A percentile compares a stretch with the other conserved stretches of the same genome.
These are phyloP conservation scores for Penicillium capsulatum DNA, from an alignment of 2,329 filamentous ascomycete species.

Conservation along the genomic window DNA sequence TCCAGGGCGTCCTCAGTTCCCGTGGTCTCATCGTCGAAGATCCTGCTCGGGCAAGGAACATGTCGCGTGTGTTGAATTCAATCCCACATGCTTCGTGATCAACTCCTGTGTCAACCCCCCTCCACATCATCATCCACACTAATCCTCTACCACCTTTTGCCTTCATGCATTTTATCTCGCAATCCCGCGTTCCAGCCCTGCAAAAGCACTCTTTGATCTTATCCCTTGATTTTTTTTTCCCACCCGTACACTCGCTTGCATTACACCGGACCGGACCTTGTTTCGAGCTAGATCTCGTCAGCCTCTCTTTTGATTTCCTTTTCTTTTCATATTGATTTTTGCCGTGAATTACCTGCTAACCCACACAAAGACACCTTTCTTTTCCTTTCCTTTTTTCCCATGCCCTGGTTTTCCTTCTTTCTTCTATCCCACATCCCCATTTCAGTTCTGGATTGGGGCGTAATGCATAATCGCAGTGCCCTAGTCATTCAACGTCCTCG, in stretches of 20 bases:
- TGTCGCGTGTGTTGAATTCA: constrained; percentile 46
- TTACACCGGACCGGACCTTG: background rate
- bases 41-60: constrained; percentile 63
- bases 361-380: background rate
- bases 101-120: background rate
- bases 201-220: constrained; percentile 15
- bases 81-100: constrained; percentile 15
- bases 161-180: background rate
- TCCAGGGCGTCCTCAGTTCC: constrained; percentile 64
- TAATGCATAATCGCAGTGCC: constrained; percentile 14
- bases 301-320: background rate
- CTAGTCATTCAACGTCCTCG: background rate
- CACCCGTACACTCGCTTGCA: constrained; percentile 8
- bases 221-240: too few species aligned
- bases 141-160: background rate
- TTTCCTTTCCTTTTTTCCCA: too few species aligned
- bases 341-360: background rate
- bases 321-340: background rate
- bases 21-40: constrained; percentile 67
- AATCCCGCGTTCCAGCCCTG: constrained; percentile 21
- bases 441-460: constrained; percentile 2
- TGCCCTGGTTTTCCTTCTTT: too few species aligned
- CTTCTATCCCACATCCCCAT: too few species aligned
- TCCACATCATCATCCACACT: background rate
- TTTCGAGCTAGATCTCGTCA: background rate